phyloP scores from a whole-genome alignment of 352 stramenopile genomes.

The Phytophthora sansomeana region DNA sequence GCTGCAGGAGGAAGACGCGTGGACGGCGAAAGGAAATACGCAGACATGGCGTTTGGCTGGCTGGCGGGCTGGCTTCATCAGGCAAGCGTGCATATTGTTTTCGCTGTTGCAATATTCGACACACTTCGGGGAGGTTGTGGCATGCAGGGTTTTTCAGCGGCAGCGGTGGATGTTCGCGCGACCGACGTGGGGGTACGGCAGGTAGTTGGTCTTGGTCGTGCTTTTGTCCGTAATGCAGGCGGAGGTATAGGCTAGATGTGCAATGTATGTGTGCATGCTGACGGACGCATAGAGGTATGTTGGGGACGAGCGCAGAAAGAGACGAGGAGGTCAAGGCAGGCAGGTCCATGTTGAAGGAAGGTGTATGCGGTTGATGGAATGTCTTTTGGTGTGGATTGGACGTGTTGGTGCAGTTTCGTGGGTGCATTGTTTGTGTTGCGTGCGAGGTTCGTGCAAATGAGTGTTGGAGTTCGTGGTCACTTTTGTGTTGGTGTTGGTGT shows the following conservation, averaged over 20 bases:
- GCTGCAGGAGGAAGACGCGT: no score
- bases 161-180: neutral
- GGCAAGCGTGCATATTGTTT: slow-evolving; percentile 8
- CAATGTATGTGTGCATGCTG: neutral
- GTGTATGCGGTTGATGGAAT: neutral
- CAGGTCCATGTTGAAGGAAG: neutral
- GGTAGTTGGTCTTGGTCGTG: slow-evolving; percentile 3
- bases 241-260: neutral
- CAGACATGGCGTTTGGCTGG: neutral
- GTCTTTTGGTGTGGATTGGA: neutral
- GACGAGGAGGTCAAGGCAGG: neutral
- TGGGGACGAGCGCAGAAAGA: neutral
- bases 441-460: neutral
- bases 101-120: slow-evolving; percentile 6
- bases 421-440: neutral
- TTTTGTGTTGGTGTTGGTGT: neutral
- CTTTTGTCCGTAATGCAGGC: no score
- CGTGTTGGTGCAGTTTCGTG: no score
- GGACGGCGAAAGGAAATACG: no score
- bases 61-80: neutral
- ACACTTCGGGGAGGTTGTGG: slow-evolving; percentile 29
- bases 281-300: neutral
- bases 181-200: neutral
- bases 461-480: no score
- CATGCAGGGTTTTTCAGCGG: slow-evolving; percentile 24